phyloP scores from a whole-genome alignment of 306 rosid genomes.

The Lablab purpureus region DNA sequence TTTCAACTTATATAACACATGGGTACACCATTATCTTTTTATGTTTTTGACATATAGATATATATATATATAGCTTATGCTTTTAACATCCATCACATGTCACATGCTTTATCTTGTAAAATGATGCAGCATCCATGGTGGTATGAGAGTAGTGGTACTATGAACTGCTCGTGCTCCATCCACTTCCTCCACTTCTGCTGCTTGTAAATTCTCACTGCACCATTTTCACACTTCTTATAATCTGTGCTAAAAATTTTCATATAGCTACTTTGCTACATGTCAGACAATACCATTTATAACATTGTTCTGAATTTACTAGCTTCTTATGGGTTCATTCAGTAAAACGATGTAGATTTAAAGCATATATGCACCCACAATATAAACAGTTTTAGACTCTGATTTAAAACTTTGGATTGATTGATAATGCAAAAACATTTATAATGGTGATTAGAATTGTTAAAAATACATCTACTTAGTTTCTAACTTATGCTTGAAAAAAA shows the following conservation, averaged over 20 bases:
- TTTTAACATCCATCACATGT: conserved; percentile 17
- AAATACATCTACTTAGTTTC: no score
- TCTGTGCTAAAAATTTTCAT: background rate
- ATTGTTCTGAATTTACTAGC: no score
- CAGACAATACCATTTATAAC: no score
- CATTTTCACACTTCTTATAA: conserved; percentile 11
- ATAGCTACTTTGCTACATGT: no score
- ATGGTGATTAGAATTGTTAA: no score
- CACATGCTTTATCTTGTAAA: conserved; percentile 35
- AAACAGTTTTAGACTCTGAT: no score
- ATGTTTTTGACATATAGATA: background rate
- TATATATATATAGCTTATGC: background rate
- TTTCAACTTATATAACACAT: background rate
- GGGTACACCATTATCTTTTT: background rate
- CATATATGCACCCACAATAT: no score
- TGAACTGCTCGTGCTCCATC: conserved; percentile 45
- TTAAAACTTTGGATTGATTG: no score
- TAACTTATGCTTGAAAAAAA: no score
- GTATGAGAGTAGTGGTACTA: conserved; percentile 42
- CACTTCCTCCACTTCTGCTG: conserved; percentile 39
- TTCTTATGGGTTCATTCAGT: no score
- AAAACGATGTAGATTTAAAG: no score
- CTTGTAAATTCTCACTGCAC: conserved; percentile 57
- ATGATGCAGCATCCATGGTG: conserved; percentile 70
- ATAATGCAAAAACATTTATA: no score